These are phyloP conservation scores for Crepidotus variabilis DNA, from an alignment of 768 basidiomycete species.

Conservation along the genomic window DNA sequence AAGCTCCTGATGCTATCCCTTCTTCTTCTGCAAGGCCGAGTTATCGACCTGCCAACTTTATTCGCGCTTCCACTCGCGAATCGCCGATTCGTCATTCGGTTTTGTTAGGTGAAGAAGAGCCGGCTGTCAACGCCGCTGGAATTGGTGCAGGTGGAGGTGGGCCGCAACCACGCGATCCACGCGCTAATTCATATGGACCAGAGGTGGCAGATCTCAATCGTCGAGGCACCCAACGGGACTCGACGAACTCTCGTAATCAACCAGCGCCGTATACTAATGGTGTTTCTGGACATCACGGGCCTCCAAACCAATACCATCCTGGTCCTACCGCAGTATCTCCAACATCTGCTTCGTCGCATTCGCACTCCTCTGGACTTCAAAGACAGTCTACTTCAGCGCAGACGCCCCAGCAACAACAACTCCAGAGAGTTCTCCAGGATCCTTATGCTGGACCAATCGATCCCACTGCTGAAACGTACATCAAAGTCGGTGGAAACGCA, in stretches of 20 bases:
- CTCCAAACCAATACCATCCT: conserved; percentile 10
- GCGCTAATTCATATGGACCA: conserved; percentile 30
- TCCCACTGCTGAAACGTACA: conserved; percentile 60
- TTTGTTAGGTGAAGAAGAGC: conserved; percentile 35
- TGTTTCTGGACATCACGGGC: conserved; percentile 8
- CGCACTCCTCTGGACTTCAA: conserved; percentile 21
- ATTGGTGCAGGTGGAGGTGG: conserved; percentile 62
- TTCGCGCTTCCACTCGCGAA: conserved; percentile 39
- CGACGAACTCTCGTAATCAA: conserved; percentile 12
- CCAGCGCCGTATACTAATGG: conserved; percentile 29
- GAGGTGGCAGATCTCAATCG: conserved; percentile 22
- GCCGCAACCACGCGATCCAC: conserved; percentile 16
- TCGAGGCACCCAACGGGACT: conserved; percentile 27
- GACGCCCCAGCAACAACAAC: conserved; percentile 22
- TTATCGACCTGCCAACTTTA: conserved; percentile 55
- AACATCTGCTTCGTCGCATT: conserved; percentile 16
- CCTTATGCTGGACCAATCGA: conserved; percentile 58
- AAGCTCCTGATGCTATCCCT: conserved; percentile 60
- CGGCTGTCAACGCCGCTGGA: conserved; percentile 58
- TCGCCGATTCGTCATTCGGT: conserved; percentile 22
- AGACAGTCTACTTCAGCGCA: conserved; percentile 17
- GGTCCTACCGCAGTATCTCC: conserved; percentile 2
- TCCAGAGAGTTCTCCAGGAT: conserved; percentile 36
- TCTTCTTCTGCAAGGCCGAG: conserved; percentile 53
- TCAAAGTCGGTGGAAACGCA: conserved; percentile 64